phyloP scores from a whole-genome alignment of 768 basidiomycete species.

The Panaeolus cyanescens region DNA sequence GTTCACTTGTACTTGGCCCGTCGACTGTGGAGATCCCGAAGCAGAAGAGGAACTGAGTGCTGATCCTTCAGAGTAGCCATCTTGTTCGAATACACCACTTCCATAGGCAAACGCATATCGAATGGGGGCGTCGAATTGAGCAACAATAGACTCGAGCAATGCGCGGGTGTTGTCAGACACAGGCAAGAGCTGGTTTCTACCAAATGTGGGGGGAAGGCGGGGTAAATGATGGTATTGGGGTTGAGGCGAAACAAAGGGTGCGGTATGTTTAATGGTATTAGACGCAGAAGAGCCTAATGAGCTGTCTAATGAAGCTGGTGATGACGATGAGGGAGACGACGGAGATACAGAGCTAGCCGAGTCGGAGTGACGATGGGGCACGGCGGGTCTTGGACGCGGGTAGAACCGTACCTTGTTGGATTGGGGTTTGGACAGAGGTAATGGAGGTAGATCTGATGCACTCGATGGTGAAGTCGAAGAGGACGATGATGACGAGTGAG shows the following conservation, averaged over 20 bases:
- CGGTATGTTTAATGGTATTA: background rate
- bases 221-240: constrained; percentile 39
- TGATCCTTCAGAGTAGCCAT: constrained; percentile 55
- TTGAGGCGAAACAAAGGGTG: background rate
- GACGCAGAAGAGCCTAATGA: background rate
- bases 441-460: constrained; percentile 11
- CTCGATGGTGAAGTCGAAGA: background rate
- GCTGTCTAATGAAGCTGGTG: background rate
- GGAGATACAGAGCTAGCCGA: constrained; percentile 3
- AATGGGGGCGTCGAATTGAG: constrained; percentile 84
- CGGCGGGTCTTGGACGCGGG: constrained; percentile 48
- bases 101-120: constrained; percentile 98
- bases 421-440: constrained; percentile 15
- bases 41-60: constrained; percentile 4
- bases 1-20: constrained; percentile 20
- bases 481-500: constrained; percentile 9
- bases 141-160: constrained; percentile 78
- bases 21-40: background rate
- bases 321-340: background rate
- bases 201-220: constrained; percentile 69
- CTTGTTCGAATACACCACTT: constrained; percentile 93
- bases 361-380: constrained; percentile 26
- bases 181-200: constrained; percentile 78
- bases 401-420: constrained; percentile 40
- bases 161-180: constrained; percentile 81